Percentiles rank a stretch among this genome's conserved stretches.
Evolutionary conservation across 768 basidiomycete genomes (phyloP).

Genomic region (Tephrocybe sp.): DNA sequence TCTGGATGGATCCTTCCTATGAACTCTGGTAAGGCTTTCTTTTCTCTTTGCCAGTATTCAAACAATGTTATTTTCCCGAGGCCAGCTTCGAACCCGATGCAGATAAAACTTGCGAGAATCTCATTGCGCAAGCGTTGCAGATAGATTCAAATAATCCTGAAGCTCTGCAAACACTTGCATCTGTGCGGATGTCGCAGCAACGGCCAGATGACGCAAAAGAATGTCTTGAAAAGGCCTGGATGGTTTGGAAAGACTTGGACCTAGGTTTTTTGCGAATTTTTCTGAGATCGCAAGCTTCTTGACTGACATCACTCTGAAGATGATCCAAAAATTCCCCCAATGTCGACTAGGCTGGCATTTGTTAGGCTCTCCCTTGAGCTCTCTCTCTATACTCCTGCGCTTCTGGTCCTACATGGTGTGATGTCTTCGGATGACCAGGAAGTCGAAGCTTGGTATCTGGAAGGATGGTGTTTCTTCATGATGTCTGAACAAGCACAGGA

Average conservation of each 20-base stretch:
- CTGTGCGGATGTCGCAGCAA: constrained; percentile 86
- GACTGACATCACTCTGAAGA: constrained; percentile 35
- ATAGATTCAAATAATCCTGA: constrained; percentile 76
- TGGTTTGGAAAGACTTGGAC: constrained; percentile 68
- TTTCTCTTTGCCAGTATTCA: background rate
- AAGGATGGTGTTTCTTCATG: constrained; percentile 91
- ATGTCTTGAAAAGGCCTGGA: constrained; percentile 67
- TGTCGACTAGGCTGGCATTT: constrained; percentile 68
- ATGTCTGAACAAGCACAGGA: constrained; percentile 72
- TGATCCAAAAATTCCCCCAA: constrained; percentile 64
- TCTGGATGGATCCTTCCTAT: constrained; percentile 91
- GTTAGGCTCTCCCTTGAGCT: constrained; percentile 85
- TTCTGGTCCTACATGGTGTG: constrained; percentile 74
- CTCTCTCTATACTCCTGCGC: constrained; percentile 62
- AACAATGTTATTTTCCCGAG: background rate
- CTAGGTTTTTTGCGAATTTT: constrained; percentile 24
- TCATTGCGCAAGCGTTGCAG: constrained; percentile 70
- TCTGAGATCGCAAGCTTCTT: background rate
- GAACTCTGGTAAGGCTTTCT: constrained; percentile 73
- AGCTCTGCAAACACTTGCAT: constrained; percentile 76
- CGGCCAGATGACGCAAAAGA: constrained; percentile 77
- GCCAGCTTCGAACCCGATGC: constrained; percentile 78
- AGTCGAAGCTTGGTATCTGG: constrained; percentile 91
- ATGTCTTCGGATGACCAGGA: constrained; percentile 82
- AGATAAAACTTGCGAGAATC: constrained; percentile 75